Evolutionary conservation across 2,329 filamentous ascomycete species (phyloP), one percentile per base, ranked within the genome.

Genomic region (Phialemoniopsis sp.): DNA sequence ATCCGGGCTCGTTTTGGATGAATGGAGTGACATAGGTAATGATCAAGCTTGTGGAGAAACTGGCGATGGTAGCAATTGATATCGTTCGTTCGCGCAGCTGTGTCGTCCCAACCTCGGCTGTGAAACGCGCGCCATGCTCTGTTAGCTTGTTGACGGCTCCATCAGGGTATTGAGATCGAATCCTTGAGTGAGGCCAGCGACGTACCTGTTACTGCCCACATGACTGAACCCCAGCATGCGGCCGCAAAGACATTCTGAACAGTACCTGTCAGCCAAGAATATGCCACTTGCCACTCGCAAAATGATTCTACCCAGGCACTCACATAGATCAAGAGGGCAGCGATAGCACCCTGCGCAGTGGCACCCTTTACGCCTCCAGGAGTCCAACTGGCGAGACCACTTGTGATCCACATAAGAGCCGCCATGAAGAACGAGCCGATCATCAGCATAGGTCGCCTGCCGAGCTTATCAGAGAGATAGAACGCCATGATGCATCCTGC

Each of bases 1-100:
- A 26, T 8, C 14, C 34, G 12, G 34, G 45, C 13, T 39, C 34
- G 12, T 44, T 39, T 30, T 47, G 45, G n/a, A 49, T 36, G 36
- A 39, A 49, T 8, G 47, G 45, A 32, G 46, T 49, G 30, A 46
- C 35, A 19, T 41, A 49, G 26, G 40, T 46, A 35, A 47, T 43
- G 21, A 44, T 18, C 6, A 48, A 32, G 5, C 32, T 42, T 0
- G 41, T 41, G 13, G 33, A 29, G 29, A 46, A 49, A 30, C 40
- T 34, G 29, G 28, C 19, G 31, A 47, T 42, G 0, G 46, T 43
- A 0, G 44, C 45, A 8, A 47, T 36, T 31, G 42, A 38, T 13
- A 43, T 38, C 4, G 45, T 47, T 13, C 41, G 37, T 18, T 49
- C 45, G 8, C 45, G 34, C 5, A 47, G 47, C 28, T 46, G 45